Conservation (phyloP, 345 rosid genomes). For the Brassica rapa region DNA sequence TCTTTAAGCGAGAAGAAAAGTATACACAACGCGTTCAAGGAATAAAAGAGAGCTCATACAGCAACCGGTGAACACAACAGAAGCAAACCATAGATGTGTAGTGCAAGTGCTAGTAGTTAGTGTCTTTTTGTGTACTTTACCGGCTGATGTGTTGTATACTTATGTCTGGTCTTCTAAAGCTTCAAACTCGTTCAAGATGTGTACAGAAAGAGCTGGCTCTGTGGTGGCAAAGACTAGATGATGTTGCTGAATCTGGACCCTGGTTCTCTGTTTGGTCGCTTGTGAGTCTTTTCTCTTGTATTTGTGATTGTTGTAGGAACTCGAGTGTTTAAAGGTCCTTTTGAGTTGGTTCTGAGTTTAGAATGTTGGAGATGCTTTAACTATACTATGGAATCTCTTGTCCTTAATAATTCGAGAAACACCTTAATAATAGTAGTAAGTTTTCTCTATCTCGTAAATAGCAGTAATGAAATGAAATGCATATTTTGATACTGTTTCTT, state of each 20-base stretch:
- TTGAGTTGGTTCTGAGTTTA: slow-evolving; percentile 19
- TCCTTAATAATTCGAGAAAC: not conserved
- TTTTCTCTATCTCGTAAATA: not conserved
- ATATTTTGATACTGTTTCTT: not conserved
- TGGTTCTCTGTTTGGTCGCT: slow-evolving; percentile 22
- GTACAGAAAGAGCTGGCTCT: slow-evolving; percentile 17
- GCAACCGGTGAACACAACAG: slow-evolving; percentile 13
- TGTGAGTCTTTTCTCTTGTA: slow-evolving; percentile 17
- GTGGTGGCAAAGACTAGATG: slow-evolving; percentile 19
- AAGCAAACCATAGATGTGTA: slow-evolving; percentile 22
- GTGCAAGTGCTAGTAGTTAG: slow-evolving; percentile 35
- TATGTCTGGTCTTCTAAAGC: slow-evolving; percentile 8
- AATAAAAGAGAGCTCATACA: slow-evolving; percentile 26
- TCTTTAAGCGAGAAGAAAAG: slow-evolving; percentile 37
- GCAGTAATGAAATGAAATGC: not conserved
- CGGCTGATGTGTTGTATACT: slow-evolving; percentile 20
- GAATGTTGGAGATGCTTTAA: slow-evolving; percentile 17
- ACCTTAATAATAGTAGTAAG: not conserved
- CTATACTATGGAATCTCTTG: not conserved
- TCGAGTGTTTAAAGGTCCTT: slow-evolving; percentile 18
- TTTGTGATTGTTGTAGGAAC: slow-evolving; percentile 34
- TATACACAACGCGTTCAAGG: slow-evolving; percentile 7
- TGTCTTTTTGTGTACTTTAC: slow-evolving; percentile 1
- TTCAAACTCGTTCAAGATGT: slow-evolving; percentile 12
- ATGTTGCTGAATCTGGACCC: not conserved